Evolutionary conservation across 2,329 filamentous ascomycete genomes (phyloP), one percentile per base, ranked within the genome.

Genomic region (Ploettnerulaceae sp.): DNA sequence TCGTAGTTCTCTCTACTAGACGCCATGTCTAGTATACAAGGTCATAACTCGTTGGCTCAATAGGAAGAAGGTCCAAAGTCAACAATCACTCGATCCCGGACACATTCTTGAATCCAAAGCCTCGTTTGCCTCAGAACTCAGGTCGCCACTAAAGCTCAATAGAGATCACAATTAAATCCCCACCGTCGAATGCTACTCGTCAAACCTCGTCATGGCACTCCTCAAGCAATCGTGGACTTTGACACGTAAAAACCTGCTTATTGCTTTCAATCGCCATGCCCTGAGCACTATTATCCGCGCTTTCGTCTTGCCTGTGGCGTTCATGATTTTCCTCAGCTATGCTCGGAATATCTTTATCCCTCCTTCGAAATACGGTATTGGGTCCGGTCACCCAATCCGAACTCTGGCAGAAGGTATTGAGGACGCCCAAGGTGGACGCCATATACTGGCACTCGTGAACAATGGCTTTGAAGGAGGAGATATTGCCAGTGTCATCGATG

Each of bases 321-420:
- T 84, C 41, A 73, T 77, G 31, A 67, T 74, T 17, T 80, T 84
- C 57, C 72, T 84, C 50, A 77, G 71, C 43, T 91, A 85, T 64
- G 84, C 88, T 12, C 83, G 86, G 57, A 90, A 90, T 63, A 78
- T 95, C 53, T 91, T 95, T 59, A 77, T 90, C 3, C 84, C 88
- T 1, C 84, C 86, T 1, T 84, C 85, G 1, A 69, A 75, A 3
- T 95, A 76, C 59, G 90, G 90, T 34, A 81, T 95, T 54, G 85
- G 82, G 34, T 63, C 72, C 0, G 65, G 79, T 0, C 70, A 67
- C 5, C 73, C 81, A 0, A 67, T 95, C 51, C 77, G 81, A 49
- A 75, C 77, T 8, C 73, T 95, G 14, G 60, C 71, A 25, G 69
- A 85, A 52, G 87, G 82, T 1, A 72, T 95, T 24, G 61, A 66